Evolutionary conservation across 2,329 filamentous ascomycete genomes (phyloP).

Genomic region (Ophiocordyceps camponoti-leonardi): DNA sequence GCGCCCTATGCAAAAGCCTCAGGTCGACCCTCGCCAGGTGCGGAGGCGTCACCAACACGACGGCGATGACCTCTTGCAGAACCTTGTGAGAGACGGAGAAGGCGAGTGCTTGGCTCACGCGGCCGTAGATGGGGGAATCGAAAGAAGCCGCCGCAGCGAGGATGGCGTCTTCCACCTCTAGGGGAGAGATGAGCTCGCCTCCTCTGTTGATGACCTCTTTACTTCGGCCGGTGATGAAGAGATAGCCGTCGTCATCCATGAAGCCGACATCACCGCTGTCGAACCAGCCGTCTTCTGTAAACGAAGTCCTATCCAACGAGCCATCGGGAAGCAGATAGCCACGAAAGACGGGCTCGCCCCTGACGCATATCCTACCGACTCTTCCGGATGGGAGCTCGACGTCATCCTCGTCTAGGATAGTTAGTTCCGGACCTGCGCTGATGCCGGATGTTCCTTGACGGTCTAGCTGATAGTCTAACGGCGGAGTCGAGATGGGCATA

Average conservation of each 20-base stretch:
- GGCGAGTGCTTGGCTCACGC: slow-evolving; percentile 25
- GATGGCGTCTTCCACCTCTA: slow-evolving; percentile 33
- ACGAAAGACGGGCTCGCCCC: slow-evolving; percentile 31
- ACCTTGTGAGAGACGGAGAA: slow-evolving; percentile 30
- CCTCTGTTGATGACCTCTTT: slow-evolving; percentile 35
- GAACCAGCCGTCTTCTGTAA: background rate
- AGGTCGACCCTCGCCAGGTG: slow-evolving; percentile 24
- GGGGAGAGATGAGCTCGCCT: slow-evolving; percentile 32
- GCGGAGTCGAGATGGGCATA: slow-evolving; percentile 39
- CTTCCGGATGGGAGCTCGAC: slow-evolving; percentile 11
- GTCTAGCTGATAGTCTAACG: slow-evolving; percentile 31
- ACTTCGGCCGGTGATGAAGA: slow-evolving; percentile 30
- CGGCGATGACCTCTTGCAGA: slow-evolving; percentile 31
- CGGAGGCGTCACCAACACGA: slow-evolving; percentile 28
- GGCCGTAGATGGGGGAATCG: slow-evolving; percentile 21
- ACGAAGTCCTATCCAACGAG: slow-evolving; percentile 1
- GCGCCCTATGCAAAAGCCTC: slow-evolving; percentile 23
- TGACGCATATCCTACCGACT: slow-evolving; percentile 31
- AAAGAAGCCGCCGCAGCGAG: slow-evolving; percentile 21
- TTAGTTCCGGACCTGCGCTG: slow-evolving; percentile 31
- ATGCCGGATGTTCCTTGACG: slow-evolving; percentile 35
- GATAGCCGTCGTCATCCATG: slow-evolving; percentile 25
- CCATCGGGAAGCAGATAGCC: slow-evolving; percentile 29
- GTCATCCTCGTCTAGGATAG: slow-evolving; percentile 27
- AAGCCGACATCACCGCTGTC: slow-evolving; percentile 7